A percentile compares a stretch with the other conserved stretches of the same genome.
Conservation (phyloP, 352 stramenopile genomes). For the Phytophthora meadii region DNA sequence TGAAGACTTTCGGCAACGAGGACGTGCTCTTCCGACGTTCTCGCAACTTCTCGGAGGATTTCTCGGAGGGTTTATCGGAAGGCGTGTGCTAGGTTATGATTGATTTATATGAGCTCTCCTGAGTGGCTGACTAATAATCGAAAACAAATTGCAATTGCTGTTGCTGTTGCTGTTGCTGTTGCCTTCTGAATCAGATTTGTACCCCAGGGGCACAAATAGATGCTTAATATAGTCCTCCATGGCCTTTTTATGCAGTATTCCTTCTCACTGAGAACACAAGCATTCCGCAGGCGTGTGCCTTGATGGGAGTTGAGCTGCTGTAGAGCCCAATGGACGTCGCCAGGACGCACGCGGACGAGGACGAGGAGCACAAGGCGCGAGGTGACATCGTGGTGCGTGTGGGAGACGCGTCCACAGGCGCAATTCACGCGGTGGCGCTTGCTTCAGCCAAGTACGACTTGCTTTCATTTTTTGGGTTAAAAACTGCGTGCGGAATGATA, state of each 20-base stretch:
- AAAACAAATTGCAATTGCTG: constrained; percentile 6
- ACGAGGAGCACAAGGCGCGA: constrained; percentile 30
- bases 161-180: too few relatives aligned
- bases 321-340: constrained; percentile 35
- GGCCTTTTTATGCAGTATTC: constrained; percentile 21
- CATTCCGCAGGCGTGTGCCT: constrained; percentile 36
- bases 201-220: too few relatives aligned
- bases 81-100: constrained; percentile 71
- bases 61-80: constrained; percentile 78
- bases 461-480: constrained; percentile 23
- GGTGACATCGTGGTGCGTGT: constrained; percentile 46
- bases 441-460: constrained; percentile 57
- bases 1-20: constrained; percentile 73
- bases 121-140: constrained; percentile 4
- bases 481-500: constrained; percentile 5
- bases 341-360: constrained; percentile 30
- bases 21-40: constrained; percentile 70
- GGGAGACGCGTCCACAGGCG: constrained; percentile 56
- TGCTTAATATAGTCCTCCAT: neutral
- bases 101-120: constrained; percentile 34
- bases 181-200: too few relatives aligned
- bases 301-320: constrained; percentile 42
- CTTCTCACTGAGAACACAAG: constrained; percentile 28
- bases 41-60: constrained; percentile 77
- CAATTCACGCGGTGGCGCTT: constrained; percentile 44